Evolutionary conservation across 768 basidiomycete species (phyloP).

Genomic region (Neoboletus subvelutipes): DNA sequence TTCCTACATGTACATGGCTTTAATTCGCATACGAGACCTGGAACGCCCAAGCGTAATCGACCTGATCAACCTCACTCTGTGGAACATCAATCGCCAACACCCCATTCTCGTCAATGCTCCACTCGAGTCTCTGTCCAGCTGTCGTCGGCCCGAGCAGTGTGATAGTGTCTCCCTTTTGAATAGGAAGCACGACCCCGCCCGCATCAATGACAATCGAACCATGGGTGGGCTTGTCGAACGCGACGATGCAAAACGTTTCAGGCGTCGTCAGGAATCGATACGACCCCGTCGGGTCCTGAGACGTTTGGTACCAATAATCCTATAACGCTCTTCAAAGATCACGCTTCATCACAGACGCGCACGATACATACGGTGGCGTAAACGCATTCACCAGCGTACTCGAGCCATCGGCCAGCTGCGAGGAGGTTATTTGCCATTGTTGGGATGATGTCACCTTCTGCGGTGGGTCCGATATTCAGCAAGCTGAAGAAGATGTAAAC

Average conservation of each 20-base stretch:
- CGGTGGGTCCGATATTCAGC: slow-evolving; percentile 53
- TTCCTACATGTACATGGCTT: not conserved
- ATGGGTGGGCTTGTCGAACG: slow-evolving; percentile 37
- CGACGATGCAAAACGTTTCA: slow-evolving; percentile 50
- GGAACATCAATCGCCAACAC: slow-evolving; percentile 32
- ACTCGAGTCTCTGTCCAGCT: slow-evolving; percentile 24
- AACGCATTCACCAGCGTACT: slow-evolving; percentile 49
- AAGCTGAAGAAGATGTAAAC: slow-evolving; percentile 33
- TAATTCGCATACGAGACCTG: slow-evolving; percentile 33
- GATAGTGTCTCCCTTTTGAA: slow-evolving; percentile 44
- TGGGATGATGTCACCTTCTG: slow-evolving; percentile 51
- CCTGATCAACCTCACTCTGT: slow-evolving; percentile 20
- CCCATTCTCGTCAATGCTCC: slow-evolving; percentile 33
- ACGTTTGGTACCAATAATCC: slow-evolving; percentile 50
- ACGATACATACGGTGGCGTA: slow-evolving; percentile 47
- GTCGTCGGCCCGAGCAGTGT: slow-evolving; percentile 37
- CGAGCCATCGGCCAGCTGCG: slow-evolving; percentile 53
- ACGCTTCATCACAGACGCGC: not conserved
- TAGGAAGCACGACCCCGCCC: slow-evolving; percentile 39
- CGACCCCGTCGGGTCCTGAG: slow-evolving; percentile 36
- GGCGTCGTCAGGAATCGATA: slow-evolving; percentile 51
- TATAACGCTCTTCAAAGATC: slow-evolving; percentile 15
- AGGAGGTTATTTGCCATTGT: slow-evolving; percentile 48
- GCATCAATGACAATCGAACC: slow-evolving; percentile 36
- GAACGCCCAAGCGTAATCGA: slow-evolving; percentile 44